Percentiles rank a stretch among this genome's conserved stretches.
These are phyloP conservation scores for Crataegus laevigata DNA, from an alignment of 306 rosid genomes.

Conservation along the genomic window DNA sequence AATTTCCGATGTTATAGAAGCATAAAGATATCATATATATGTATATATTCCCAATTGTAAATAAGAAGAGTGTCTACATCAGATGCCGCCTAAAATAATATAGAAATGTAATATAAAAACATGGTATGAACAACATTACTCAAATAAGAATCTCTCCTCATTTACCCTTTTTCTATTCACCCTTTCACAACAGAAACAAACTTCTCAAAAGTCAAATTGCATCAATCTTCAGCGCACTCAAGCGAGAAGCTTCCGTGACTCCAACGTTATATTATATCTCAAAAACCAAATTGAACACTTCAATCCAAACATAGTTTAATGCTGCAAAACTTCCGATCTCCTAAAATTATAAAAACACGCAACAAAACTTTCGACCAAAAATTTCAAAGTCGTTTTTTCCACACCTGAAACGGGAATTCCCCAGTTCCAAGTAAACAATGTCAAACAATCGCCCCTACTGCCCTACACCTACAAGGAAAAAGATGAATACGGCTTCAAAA, in stretches of 20 bases:
- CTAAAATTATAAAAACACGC: conserved; percentile 23
- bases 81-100: too few relatives aligned
- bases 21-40: background rate
- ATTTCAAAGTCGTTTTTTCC: background rate
- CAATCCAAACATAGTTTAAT: conserved; percentile 20
- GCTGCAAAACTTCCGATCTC: conserved; percentile 15
- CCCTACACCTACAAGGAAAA: conserved; percentile 24
- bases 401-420: background rate
- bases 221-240: background rate
- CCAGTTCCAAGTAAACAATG: conserved; percentile 18
- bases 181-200: background rate
- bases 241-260: background rate
- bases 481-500: conserved; percentile 22
- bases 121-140: too few relatives aligned
- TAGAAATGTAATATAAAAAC: too few relatives aligned
- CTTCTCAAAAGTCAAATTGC: background rate
- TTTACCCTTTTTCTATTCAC: too few relatives aligned
- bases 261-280: background rate
- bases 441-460: conserved; percentile 22
- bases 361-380: conserved; percentile 30
- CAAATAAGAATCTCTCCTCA: too few relatives aligned
- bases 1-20: background rate
- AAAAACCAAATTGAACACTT: conserved; percentile 9
- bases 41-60: too few relatives aligned
- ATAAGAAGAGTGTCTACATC: too few relatives aligned